These are phyloP conservation scores for Pythium scleroteichum DNA, from an alignment of 352 stramenopile genomes.

Conservation along the genomic window DNA sequence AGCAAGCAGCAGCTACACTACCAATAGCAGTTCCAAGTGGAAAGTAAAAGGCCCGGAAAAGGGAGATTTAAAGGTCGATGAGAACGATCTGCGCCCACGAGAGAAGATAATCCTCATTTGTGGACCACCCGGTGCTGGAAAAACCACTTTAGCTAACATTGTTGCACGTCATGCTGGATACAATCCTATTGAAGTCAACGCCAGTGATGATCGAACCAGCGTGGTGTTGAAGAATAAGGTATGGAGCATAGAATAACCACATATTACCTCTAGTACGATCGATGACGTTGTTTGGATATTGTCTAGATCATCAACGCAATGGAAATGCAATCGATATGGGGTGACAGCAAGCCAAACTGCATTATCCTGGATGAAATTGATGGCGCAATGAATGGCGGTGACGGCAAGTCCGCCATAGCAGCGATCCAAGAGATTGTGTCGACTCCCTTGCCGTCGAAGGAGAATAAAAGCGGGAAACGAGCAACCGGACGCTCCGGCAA, in stretches of 20 bases:
- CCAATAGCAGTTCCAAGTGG: slow-evolving; percentile 17
- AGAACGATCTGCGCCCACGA: slow-evolving; percentile 51
- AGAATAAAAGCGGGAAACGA: slow-evolving; percentile 36
- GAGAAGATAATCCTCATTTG: slow-evolving; percentile 95
- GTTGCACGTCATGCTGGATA: slow-evolving; percentile 96
- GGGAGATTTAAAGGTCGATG: slow-evolving; percentile 18
- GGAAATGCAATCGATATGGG: slow-evolving; percentile 91
- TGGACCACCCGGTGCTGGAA: slow-evolving; percentile 92
- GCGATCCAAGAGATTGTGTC: slow-evolving; percentile 93
- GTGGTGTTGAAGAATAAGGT: slow-evolving; percentile 91
- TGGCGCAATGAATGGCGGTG: slow-evolving; percentile 90
- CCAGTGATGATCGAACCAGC: slow-evolving; percentile 96
- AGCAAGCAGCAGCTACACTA: slow-evolving; percentile 3
- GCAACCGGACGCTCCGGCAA: slow-evolving; percentile 25
- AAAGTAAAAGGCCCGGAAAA: slow-evolving; percentile 8
- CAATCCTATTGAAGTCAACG: slow-evolving; percentile 97
- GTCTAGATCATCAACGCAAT: slow-evolving; percentile 87
- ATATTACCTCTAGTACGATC: too few relatives aligned
- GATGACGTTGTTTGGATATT: not conserved
- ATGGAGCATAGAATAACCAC: too few relatives aligned
- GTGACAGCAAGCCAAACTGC: slow-evolving; percentile 92
- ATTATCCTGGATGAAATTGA: slow-evolving; percentile 99
- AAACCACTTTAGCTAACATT: slow-evolving; percentile 98
- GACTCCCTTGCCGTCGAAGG: slow-evolving; percentile 63
- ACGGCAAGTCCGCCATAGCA: slow-evolving; percentile 86